A percentile compares a stretch with the other conserved stretches of the same genome.
Evolutionary conservation across 768 basidiomycete species (phyloP).

Genomic region (Pilatotrama ljubarskyi): DNA sequence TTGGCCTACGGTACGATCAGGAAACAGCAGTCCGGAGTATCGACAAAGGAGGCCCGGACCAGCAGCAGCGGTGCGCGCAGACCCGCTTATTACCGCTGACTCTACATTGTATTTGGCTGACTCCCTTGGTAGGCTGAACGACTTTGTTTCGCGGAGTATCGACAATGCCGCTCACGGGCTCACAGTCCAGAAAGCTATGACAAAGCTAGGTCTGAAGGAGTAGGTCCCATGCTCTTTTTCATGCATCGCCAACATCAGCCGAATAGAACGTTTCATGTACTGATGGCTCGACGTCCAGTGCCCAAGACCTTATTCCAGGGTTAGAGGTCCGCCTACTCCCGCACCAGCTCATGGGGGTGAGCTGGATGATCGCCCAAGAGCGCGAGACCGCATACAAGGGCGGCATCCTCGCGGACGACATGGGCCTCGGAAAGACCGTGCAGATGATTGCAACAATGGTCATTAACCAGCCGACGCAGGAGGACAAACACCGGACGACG

Average conservation of each 20-base stretch:
- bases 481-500: constrained; percentile 54
- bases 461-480: constrained; percentile 53
- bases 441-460: constrained; percentile 83
- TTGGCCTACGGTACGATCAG: constrained; percentile 50
- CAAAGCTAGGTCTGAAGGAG: constrained; percentile 52
- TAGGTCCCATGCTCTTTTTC: constrained; percentile 28
- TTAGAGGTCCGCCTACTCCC: constrained; percentile 68
- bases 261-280: background rate
- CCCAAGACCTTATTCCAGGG: constrained; percentile 62
- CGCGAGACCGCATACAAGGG: constrained; percentile 47
- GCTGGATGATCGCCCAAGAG: constrained; percentile 77
- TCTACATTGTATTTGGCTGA: background rate
- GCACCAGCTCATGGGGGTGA: constrained; percentile 78
- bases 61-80: constrained; percentile 44
- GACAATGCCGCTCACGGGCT: constrained; percentile 57
- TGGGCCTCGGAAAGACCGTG: constrained; percentile 75
- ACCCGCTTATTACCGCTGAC: too few species aligned
- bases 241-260: background rate
- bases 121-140: constrained; percentile 46
- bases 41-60: constrained; percentile 61
- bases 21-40: constrained; percentile 50
- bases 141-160: constrained; percentile 61
- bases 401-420: constrained; percentile 72
- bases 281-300: constrained; percentile 30
- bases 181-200: constrained; percentile 52